These are phyloP conservation scores for Gossypium trilobum DNA, from an alignment of 441 rosid genomes.

Conservation along the genomic window DNA sequence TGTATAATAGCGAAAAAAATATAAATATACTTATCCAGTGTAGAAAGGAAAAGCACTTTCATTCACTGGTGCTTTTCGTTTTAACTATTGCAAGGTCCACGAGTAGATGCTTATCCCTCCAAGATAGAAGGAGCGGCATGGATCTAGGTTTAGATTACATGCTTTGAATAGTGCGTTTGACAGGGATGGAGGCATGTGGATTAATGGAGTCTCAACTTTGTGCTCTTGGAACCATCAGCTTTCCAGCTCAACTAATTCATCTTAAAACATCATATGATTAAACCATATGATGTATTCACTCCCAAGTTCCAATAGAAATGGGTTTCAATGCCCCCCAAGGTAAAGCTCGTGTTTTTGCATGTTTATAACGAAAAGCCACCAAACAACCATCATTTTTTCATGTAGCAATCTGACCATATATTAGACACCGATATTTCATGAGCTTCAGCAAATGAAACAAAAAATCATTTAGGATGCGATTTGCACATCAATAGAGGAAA, in stretches of 20 bases:
- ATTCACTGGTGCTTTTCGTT: neutral
- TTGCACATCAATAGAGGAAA: neutral
- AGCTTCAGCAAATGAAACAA: neutral
- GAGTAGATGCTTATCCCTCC: conserved; percentile 38
- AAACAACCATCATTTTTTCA: neutral
- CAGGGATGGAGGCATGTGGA: neutral
- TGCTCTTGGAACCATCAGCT: neutral
- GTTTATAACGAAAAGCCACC: neutral
- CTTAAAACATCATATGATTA: neutral
- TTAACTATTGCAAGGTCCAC: conserved; percentile 33
- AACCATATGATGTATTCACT: neutral
- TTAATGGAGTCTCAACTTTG: neutral
- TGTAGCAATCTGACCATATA: neutral
- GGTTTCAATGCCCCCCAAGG: neutral
- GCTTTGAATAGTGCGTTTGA: conserved; percentile 32
- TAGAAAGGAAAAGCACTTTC: neutral
- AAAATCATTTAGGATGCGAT: neutral
- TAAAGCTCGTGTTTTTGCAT: neutral
- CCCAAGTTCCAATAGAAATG: neutral
- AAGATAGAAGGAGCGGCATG: conserved; percentile 58
- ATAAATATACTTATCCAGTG: neutral
- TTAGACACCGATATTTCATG: neutral
- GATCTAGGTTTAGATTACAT: conserved; percentile 72
- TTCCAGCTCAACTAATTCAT: neutral
- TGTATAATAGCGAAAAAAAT: neutral